Percentiles rank a stretch among this genome's conserved stretches.
Evolutionary conservation across 75 land plant species (phyloP).

Genomic region (Gnetum montanum): DNA sequence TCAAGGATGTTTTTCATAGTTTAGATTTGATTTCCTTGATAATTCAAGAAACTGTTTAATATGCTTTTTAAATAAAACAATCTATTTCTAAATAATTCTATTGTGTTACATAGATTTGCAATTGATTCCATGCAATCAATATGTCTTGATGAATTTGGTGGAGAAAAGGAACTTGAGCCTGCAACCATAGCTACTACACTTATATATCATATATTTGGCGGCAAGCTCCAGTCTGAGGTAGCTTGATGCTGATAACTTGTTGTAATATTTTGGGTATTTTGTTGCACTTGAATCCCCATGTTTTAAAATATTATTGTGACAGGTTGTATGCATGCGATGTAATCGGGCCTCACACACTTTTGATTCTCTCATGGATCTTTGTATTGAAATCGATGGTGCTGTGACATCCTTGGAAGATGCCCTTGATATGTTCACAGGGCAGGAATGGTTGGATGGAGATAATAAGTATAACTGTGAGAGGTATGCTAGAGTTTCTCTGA

Average conservation of each 20-base stretch:
- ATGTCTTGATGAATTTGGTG: slow-evolving; percentile 84
- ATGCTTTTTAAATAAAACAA: no score
- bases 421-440: slow-evolving; percentile 60
- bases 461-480: slow-evolving; percentile 94
- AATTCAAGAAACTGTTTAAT: no score
- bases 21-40: no score
- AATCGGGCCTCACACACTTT: slow-evolving; percentile 49
- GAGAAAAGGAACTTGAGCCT: slow-evolving; percentile 64
- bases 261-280: not conserved
- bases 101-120: slow-evolving; percentile 94
- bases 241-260: not conserved
- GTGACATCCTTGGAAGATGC: slow-evolving; percentile 87
- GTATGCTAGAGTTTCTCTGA: slow-evolving; percentile 35
- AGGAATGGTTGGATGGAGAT: slow-evolving; percentile 87
- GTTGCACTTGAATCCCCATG: not conserved
- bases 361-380: slow-evolving; percentile 92
- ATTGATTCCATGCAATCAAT: slow-evolving; percentile 93
- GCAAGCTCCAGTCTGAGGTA: slow-evolving; percentile 88
- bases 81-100: no score
- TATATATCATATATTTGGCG: slow-evolving; percentile 92
- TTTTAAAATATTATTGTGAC: slow-evolving; percentile 2
- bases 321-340: slow-evolving; percentile 78
- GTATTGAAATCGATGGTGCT: slow-evolving; percentile 86
- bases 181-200: slow-evolving; percentile 79
- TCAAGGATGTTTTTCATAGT: no score